Conservation (phyloP, 805 yeast species). For the Helenozyma rhizophorensis region DNA sequence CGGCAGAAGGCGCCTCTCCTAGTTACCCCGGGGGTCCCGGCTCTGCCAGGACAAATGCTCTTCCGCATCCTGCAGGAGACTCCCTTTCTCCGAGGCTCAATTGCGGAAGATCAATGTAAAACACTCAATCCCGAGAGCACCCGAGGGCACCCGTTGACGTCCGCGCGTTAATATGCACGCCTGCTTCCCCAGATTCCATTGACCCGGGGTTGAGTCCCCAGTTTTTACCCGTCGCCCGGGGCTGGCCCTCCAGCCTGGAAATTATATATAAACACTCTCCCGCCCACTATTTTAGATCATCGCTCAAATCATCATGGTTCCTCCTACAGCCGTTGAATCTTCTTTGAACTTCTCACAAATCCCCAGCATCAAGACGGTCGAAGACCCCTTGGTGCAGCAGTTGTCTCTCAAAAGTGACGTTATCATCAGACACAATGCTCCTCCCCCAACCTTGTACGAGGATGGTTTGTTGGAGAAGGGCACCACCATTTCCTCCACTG, state of each 20-base stretch:
- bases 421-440: conserved; percentile 80
- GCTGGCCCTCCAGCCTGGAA: conserved; percentile 4
- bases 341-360: conserved; percentile 36
- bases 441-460: conserved; percentile 89
- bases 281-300: no score
- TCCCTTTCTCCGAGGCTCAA: no score
- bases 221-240: background rate
- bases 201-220: conserved; percentile 1
- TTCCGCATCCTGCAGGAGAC: no score
- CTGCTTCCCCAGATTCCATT: conserved; percentile 8
- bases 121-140: background rate
- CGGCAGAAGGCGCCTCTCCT: no score
- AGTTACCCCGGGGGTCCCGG: no score
- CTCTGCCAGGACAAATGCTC: no score
- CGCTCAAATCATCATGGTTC: conserved; percentile 26
- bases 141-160: background rate
- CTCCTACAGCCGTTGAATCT: conserved; percentile 44
- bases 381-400: conserved; percentile 40
- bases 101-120: no score
- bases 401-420: conserved; percentile 56
- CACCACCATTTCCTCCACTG: conserved; percentile 86
- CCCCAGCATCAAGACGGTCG: conserved; percentile 35
- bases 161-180: no score
- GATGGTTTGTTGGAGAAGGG: conserved; percentile 89
- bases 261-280: conserved; percentile 8